Base-by-base conservation (phyloP, 2,329 filamentous ascomycete genomes). In the Zymoseptoria brevis region DNA sequence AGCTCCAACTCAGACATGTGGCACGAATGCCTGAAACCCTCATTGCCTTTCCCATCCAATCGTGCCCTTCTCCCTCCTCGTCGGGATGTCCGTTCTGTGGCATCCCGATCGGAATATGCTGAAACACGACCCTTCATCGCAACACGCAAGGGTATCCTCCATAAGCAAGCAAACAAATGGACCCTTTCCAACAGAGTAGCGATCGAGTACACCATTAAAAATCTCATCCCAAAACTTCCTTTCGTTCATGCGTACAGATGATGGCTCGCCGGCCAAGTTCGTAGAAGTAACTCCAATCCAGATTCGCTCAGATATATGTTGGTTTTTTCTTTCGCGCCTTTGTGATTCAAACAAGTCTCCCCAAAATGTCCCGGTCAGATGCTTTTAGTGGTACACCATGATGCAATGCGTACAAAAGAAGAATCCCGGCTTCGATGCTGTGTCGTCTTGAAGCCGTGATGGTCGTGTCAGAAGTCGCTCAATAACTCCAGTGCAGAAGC, bases 311-410 rank as follows among this genome's bases (percentile, higher is more conserved):
- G 35, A 41, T 41, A 41, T 13, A 41, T 41, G 35, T 11, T 41
- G 11, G 7, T 16, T 13, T 41, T 41, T 41, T 16, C 16, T 41
- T 41, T 11, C 35, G 35, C 35, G 35, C 35, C 35, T 45, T 45
- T n/a, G 35, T 45, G 13, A 45, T 45, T 45, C 35, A 16, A 45
- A 45, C 51, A n/a, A 30, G 11, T 30, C 8, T 11, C 8, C 21
- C 19, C 30, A 52, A 57, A 56, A 53, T 52, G 19, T 57, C 41
- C 35, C 57, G 54, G 53, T 56, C 58, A 55, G 57, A 35, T 66
- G 62, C 63, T 66, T 66, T 65, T 66, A 65, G 59, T 62, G 51
- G 63, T 65, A 66, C 64, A 66, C 54, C 56, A 55, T 61, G 53
- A 57, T 19, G 51, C 19, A 51, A 51, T 21, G 35, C 35, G 35